phyloP scores from a whole-genome alignment of 2,329 filamentous ascomycete genomes.

The Sordariomycetes sp. region DNA sequence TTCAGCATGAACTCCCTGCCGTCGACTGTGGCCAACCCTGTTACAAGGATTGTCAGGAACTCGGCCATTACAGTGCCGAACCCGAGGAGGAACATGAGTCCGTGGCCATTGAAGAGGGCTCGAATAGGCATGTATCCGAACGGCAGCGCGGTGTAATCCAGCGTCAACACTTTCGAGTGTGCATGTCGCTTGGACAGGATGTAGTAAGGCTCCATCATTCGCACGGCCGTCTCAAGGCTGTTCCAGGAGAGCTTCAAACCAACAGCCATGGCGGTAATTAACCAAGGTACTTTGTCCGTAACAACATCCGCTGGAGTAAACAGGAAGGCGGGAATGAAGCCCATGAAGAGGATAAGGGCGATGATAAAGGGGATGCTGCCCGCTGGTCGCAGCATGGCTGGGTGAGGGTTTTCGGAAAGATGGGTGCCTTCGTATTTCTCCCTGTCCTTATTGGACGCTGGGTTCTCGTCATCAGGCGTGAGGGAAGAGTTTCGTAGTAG shows the following conservation, averaged over 20 bases:
- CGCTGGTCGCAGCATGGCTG: constrained; percentile 54
- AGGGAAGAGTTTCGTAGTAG: constrained; percentile 62
- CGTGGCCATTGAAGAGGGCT: constrained; percentile 54
- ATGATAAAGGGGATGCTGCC: constrained; percentile 53
- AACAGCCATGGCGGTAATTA: constrained; percentile 57
- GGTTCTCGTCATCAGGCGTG: constrained; percentile 50
- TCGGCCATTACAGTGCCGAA: constrained; percentile 66
- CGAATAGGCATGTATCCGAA: constrained; percentile 56
- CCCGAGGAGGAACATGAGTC: constrained; percentile 58
- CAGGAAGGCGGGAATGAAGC: constrained; percentile 51
- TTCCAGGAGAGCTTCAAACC: constrained; percentile 60
- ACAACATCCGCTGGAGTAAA: constrained; percentile 47
- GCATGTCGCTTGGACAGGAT: constrained; percentile 59
- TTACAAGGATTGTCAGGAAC: constrained; percentile 60
- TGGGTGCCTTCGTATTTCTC: constrained; percentile 40
- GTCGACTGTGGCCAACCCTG: constrained; percentile 55
- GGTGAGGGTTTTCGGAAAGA: constrained; percentile 54
- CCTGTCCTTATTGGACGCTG: constrained; percentile 26
- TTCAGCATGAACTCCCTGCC: constrained; percentile 46
- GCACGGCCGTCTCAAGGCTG: constrained; percentile 58
- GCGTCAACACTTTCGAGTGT: constrained; percentile 53
- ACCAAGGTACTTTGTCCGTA: constrained; percentile 54
- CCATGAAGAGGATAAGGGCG: constrained; percentile 45
- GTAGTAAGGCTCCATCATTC: constrained; percentile 69
- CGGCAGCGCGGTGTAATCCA: constrained; percentile 66